Conservation (phyloP, 306 rosid species). For the Vicia villosa region DNA sequence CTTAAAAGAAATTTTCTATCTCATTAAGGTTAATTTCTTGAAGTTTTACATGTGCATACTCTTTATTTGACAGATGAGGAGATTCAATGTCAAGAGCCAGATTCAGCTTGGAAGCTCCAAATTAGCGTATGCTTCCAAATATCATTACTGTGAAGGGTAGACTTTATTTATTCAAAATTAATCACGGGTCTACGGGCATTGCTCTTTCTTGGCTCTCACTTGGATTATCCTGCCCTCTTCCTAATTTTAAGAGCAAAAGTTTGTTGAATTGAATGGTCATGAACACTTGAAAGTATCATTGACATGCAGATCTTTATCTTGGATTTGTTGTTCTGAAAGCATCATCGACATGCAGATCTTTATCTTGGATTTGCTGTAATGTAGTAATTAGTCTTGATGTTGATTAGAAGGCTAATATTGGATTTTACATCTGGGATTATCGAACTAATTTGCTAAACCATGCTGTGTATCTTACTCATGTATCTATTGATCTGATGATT, state of each 20-base stretch:
- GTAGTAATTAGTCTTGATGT: conserved; percentile 9
- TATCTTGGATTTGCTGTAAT: too few species aligned
- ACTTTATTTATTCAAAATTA: not conserved
- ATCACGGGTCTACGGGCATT: not conserved
- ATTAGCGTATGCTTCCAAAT: not conserved
- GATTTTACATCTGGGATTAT: not conserved
- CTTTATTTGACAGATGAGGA: not conserved
- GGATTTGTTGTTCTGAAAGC: too few species aligned
- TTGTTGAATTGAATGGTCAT: not conserved
- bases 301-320: conserved; percentile 8
- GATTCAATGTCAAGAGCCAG: conserved; percentile 11
- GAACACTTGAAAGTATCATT: not conserved
- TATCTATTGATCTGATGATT: not conserved
- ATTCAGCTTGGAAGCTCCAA: conserved; percentile 11
- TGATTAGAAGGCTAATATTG: conserved; percentile 10
- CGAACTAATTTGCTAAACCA: conserved; percentile 14
- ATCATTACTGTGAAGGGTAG: conserved; percentile 9
- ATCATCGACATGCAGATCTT: too few species aligned
- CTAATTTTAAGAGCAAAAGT: not conserved
- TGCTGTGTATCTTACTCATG: not conserved
- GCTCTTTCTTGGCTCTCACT: not conserved
- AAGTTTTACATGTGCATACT: not conserved
- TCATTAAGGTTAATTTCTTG: not conserved
- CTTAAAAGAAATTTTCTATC: not conserved
- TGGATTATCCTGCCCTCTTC: not conserved